phyloP scores from a whole-genome alignment of 2,329 filamentous ascomycete species.

The Alternaria arbusti region DNA sequence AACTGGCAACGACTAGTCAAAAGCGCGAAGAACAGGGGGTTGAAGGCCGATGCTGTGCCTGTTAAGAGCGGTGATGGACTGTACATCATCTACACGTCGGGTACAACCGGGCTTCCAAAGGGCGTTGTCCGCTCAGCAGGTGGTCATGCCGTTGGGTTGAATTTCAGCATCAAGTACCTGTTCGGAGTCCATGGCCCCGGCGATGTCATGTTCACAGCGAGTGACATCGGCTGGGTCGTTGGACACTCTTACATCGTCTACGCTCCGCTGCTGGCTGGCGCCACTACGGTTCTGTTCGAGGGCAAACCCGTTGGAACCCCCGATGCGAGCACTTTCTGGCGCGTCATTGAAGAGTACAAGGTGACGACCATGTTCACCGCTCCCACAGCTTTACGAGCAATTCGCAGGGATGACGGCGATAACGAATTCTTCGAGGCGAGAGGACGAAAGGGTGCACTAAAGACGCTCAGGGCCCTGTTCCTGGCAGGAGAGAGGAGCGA shows the following conservation, averaged over 20 bases:
- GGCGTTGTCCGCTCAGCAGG: constrained; percentile 83
- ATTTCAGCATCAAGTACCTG: constrained; percentile 80
- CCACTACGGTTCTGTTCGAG: constrained; percentile 87
- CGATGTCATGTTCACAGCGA: constrained; percentile 80
- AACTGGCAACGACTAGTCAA: constrained; percentile 81
- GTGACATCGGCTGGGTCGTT: constrained; percentile 92
- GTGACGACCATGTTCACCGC: constrained; percentile 83
- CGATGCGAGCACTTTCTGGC: constrained; percentile 86
- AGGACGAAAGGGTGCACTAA: constrained; percentile 74
- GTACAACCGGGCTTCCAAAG: constrained; percentile 83
- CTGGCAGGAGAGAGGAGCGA: constrained; percentile 90
- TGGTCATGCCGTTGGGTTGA: constrained; percentile 84
- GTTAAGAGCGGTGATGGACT: constrained; percentile 78
- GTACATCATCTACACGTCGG: constrained; percentile 91
- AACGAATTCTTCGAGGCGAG: constrained; percentile 68
- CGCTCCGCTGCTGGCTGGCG: constrained; percentile 82
- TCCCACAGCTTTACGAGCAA: constrained; percentile 84
- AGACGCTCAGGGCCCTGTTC: constrained; percentile 75
- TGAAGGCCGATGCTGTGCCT: constrained; percentile 77
- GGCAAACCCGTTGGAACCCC: constrained; percentile 94
- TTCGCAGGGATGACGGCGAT: constrained; percentile 82
- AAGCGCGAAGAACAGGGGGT: constrained; percentile 69
- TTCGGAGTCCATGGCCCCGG: constrained; percentile 84
- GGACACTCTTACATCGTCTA: constrained; percentile 82
- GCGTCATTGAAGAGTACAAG: constrained; percentile 81